phyloP scores from a whole-genome alignment of 2,329 filamentous ascomycete species.

The Paecilomyces sp. region DNA sequence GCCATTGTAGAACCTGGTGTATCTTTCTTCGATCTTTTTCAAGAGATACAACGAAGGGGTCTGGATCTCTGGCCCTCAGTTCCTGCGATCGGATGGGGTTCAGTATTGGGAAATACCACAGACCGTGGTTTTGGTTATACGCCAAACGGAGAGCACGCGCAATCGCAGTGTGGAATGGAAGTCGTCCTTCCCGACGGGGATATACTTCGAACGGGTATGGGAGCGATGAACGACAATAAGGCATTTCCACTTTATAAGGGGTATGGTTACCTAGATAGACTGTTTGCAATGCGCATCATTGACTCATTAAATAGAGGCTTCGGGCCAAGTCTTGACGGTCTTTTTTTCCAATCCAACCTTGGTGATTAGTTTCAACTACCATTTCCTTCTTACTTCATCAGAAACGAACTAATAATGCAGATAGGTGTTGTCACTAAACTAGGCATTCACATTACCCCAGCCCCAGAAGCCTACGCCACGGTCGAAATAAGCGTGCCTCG shows the following conservation, averaged over 20 bases:
- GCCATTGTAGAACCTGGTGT: conserved; percentile 36
- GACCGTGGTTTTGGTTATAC: conserved; percentile 32
- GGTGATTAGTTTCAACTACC: not conserved
- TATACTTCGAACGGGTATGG: conserved; percentile 35
- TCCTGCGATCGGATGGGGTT: conserved; percentile 45
- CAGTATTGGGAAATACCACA: conserved; percentile 43
- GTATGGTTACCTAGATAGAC: not conserved
- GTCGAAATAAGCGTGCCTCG: not conserved
- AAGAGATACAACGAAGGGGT: conserved; percentile 1
- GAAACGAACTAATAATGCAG: not conserved
- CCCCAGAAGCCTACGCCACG: conserved; percentile 1
- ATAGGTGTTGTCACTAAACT: conserved; percentile 12
- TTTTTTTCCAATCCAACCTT: conserved; percentile 13
- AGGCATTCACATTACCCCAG: conserved; percentile 12
- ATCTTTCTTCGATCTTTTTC: conserved; percentile 13
- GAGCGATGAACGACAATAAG: conserved; percentile 12
- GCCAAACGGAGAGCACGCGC: conserved; percentile 36
- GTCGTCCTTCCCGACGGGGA: conserved; percentile 33
- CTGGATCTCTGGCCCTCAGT: conserved; percentile 42
- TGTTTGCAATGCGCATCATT: not conserved
- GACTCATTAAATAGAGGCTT: not conserved
- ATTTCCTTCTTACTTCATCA: not conserved
- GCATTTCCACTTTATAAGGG: not conserved
- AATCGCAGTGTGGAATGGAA: conserved; percentile 38
- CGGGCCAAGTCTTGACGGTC: conserved; percentile 1